phyloP scores from a whole-genome alignment of 129 eudicot species.

The Scalesia atractyloides region DNA sequence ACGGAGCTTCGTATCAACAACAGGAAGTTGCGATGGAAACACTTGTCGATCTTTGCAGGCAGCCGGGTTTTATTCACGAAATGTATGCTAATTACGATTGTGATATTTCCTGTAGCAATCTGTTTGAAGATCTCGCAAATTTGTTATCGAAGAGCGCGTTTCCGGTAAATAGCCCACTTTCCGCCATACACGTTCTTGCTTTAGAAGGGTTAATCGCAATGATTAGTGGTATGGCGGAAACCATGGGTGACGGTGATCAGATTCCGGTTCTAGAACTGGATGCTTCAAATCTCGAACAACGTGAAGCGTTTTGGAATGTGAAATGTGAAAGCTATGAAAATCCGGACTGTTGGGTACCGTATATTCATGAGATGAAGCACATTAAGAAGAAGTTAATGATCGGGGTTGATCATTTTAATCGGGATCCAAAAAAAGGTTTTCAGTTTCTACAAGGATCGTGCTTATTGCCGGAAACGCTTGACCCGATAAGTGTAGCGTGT shows the following conservation, averaged over 20 bases:
- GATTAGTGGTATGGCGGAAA: conserved; percentile 81
- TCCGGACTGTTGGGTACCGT: conserved; percentile 69
- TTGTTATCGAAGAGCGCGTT: conserved; percentile 79
- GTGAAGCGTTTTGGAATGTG: conserved; percentile 60
- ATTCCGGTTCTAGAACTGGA: conserved; percentile 40
- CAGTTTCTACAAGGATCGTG: conserved; percentile 69
- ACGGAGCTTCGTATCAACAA: conserved; percentile 76
- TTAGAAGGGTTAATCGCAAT: conserved; percentile 72
- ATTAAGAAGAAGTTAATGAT: conserved; percentile 64
- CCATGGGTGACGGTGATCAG: conserved; percentile 53
- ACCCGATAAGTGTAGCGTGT: conserved; percentile 66
- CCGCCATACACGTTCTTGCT: conserved; percentile 73
- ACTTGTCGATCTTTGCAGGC: conserved; percentile 78
- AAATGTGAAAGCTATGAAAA: conserved; percentile 56
- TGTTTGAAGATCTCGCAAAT: conserved; percentile 75
- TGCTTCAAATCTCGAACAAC: conserved; percentile 43
- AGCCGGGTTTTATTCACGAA: conserved; percentile 59
- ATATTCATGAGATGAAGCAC: conserved; percentile 57
- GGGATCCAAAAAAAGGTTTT: conserved; percentile 80
- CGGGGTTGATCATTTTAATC: conserved; percentile 79
- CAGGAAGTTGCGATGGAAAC: conserved; percentile 92
- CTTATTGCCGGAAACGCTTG: conserved; percentile 58
- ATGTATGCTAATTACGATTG: conserved; percentile 85
- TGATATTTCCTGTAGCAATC: conserved; percentile 73
- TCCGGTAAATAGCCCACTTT: conserved; percentile 75